Evolutionary conservation across 352 stramenopile species (phyloP), one percentile per base, ranked within the genome.

Genomic region (Chrysophaeum taylorii): DNA sequence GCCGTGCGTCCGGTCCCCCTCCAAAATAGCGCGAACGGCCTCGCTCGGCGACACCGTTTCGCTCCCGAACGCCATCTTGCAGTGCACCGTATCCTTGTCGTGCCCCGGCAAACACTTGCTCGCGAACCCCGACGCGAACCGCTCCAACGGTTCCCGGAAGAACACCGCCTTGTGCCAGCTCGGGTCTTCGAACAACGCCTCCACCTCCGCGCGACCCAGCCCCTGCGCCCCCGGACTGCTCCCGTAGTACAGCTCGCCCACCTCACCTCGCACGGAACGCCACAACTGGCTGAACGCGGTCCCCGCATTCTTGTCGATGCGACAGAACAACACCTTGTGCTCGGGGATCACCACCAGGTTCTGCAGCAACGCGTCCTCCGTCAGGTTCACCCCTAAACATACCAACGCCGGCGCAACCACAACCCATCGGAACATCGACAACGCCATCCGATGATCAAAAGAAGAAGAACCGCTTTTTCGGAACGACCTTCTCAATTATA

Each of bases 111-210:
- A 37, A 36, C 64, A 70, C 50, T 70, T 70, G 2, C 38, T 61
- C 31, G 18, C 14, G 35, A 63, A 38, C 37, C 38, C 64, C 7
- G 36, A 61, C 29, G 61, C 27, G 50, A 70, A 70, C 7, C 64
- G 43, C 64, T 70, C 64, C 64, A 70, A 33, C 7, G 64, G 64
- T 7, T 70, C 64, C 7, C 64, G 43, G 35, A 36, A 70, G 35
- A 70, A 70, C 29, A 70, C 64, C 2, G 64, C 64, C 64, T 70
- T 70, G 64, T 70, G 64, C 64, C 64, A 70, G 16, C 38, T 33
- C n/a, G n/a, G n/a, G n/a, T n/a, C n/a, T n/a, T n/a, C n/a, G n/a
- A n/a, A n/a, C n/a, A n/a, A n/a, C n/a, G n/a, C n/a, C n/a, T n/a
- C n/a, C n/a, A n/a, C n/a, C n/a, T n/a, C n/a, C n/a, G n/a, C n/a